Conservation (phyloP, 1,284 basidiomycete genomes). For the Tylopilus sp. region DNA sequence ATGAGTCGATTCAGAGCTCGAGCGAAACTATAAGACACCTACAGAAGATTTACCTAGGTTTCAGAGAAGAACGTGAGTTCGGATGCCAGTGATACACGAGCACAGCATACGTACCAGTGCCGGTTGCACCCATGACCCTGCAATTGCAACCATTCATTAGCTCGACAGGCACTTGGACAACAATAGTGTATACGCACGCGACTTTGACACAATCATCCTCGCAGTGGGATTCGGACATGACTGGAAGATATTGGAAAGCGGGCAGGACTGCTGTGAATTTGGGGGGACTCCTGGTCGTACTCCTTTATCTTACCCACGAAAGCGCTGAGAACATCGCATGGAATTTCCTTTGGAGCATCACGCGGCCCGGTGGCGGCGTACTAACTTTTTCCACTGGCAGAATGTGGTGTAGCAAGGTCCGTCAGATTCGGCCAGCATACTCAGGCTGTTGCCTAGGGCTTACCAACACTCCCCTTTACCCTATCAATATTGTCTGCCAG, state of each 20-base stretch:
- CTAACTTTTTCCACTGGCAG: too few species aligned
- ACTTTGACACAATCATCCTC: too few species aligned
- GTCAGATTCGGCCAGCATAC: not conserved
- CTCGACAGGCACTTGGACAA: not conserved
- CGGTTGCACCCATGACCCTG: constrained; percentile 17
- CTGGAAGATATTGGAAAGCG: not conserved
- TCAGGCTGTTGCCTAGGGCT: too few species aligned
- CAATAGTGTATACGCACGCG: not conserved
- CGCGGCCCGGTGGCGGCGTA: too few species aligned
- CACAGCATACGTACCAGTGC: constrained; percentile 8
- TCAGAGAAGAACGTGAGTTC: not conserved
- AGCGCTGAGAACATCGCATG: not conserved
- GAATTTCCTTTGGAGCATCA: too few species aligned
- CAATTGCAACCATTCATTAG: not conserved
- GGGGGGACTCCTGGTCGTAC: not conserved
- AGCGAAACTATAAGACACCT: constrained; percentile 23
- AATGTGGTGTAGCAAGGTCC: not conserved
- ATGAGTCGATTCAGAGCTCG: too few species aligned
- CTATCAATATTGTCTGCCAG: too few species aligned
- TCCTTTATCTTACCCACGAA: not conserved
- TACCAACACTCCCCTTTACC: too few species aligned
- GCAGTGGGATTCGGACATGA: too few species aligned
- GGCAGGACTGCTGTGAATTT: not conserved
- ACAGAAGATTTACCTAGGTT: constrained; percentile 16
- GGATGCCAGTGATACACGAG: too few species aligned